These are phyloP conservation scores for Phoma sp. DNA, from an alignment of 2,329 filamentous ascomycete species.

Conservation along the genomic window DNA sequence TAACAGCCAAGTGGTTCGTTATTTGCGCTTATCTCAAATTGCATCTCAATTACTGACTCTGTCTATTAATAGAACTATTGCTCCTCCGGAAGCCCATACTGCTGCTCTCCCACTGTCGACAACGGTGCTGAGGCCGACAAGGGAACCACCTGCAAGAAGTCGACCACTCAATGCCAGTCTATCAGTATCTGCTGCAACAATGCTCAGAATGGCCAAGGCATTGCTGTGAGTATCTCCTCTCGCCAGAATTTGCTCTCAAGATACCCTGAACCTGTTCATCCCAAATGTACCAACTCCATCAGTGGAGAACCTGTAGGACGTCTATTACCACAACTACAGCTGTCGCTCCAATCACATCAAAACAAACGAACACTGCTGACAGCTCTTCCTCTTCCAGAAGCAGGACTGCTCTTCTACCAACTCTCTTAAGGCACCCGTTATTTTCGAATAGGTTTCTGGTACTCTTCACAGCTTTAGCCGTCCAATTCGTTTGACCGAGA, in stretches of 20 bases:
- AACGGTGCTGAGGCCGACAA: background rate
- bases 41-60: too few relatives aligned
- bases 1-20: background rate
- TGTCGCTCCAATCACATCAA: background rate
- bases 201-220: background rate
- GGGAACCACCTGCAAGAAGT: background rate
- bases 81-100: background rate
- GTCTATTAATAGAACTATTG: background rate
- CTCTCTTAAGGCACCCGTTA: background rate
- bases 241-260: too few relatives aligned
- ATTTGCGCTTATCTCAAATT: too few relatives aligned
- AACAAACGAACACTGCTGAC: background rate
- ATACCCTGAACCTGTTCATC: background rate
- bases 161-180: background rate
- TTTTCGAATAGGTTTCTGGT: background rate
- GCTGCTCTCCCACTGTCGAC: background rate
- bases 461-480: too few relatives aligned
- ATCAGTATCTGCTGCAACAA: constrained; percentile 1
- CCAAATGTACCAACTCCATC: background rate
- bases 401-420: background rate
- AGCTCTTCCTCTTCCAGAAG: background rate
- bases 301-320: background rate
- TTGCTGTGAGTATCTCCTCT: background rate
- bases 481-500: too few relatives aligned
- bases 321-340: background rate